Evolutionary conservation across 2,329 filamentous ascomycete species (phyloP).

Genomic region (Diaporthe humulicola): DNA sequence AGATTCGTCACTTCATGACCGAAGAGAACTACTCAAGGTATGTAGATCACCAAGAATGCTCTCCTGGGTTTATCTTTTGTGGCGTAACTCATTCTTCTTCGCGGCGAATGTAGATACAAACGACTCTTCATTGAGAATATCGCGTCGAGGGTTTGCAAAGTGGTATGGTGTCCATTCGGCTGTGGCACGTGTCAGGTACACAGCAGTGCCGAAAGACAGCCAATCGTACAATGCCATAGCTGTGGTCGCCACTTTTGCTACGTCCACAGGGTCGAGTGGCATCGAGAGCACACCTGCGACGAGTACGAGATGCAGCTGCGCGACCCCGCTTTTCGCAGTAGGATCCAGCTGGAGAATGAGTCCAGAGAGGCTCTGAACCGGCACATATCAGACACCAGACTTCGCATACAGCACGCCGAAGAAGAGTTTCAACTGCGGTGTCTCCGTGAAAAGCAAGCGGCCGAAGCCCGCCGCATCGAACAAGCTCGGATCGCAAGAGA

Average conservation of each 20-base stretch:
- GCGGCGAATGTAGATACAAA: neutral
- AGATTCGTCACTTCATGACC: neutral
- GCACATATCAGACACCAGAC: neutral
- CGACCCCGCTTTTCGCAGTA: neutral
- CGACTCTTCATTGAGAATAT: neutral
- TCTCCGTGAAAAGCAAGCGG: neutral
- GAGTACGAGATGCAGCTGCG: neutral
- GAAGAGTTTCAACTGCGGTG: neutral
- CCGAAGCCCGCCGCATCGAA: neutral
- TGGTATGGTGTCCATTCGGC: constrained; percentile 6
- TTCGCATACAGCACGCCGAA: neutral
- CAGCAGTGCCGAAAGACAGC: neutral
- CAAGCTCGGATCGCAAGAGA: neutral
- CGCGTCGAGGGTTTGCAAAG: neutral
- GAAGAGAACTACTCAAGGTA: neutral
- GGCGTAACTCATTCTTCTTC: neutral
- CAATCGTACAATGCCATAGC: neutral
- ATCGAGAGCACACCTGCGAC: neutral
- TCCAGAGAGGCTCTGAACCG: neutral
- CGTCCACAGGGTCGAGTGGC: neutral
- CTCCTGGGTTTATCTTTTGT: too few species aligned
- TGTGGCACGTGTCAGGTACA: neutral
- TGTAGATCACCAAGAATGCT: neutral
- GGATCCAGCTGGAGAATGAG: neutral
- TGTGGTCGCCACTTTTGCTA: neutral